These are phyloP conservation scores for Coniophora puteana DNA, from an alignment of 1,284 basidiomycete genomes.

Conservation along the genomic window DNA sequence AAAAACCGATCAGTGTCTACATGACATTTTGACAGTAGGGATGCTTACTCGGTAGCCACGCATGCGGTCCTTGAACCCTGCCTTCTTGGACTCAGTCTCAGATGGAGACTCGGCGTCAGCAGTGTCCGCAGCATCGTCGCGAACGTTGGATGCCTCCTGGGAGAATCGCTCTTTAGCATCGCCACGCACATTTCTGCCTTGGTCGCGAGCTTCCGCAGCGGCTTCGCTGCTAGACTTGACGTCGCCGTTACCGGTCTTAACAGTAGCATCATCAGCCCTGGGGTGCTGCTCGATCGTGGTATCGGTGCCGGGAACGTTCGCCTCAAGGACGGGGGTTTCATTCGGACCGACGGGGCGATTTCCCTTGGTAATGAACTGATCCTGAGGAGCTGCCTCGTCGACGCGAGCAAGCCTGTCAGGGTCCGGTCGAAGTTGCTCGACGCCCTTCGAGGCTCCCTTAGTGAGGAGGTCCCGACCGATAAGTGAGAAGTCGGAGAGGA, in stretches of 20 bases:
- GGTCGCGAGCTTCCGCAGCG: conserved; percentile 18
- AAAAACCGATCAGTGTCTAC: not conserved
- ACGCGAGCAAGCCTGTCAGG: conserved; percentile 61
- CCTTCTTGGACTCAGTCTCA: conserved; percentile 47
- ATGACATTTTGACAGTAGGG: no score
- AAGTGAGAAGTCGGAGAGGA: conserved; percentile 76
- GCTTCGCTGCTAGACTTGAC: conserved; percentile 19
- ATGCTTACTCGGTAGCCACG: conserved; percentile 33
- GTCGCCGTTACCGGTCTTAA: conserved; percentile 28
- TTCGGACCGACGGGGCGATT: conserved; percentile 39
- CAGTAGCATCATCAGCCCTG: conserved; percentile 31
- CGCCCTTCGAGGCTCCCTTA: conserved; percentile 71
- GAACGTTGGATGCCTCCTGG: not conserved
- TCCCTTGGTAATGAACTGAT: conserved; percentile 53
- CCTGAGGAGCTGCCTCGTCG: conserved; percentile 67
- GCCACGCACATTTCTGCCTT: conserved; percentile 12
- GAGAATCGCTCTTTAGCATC: conserved; percentile 12
- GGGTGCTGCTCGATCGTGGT: conserved; percentile 46
- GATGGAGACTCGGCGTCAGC: conserved; percentile 16
- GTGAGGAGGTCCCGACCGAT: conserved; percentile 88
- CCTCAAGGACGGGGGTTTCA: conserved; percentile 50
- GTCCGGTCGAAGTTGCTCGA: conserved; percentile 67
- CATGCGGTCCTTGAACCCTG: conserved; percentile 45
- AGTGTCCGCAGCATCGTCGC: conserved; percentile 15
- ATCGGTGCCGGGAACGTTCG: conserved; percentile 42